These are phyloP conservation scores for Neurospora hispaniola DNA, from an alignment of 495 filamentous ascomycete species.

Conservation along the genomic window DNA sequence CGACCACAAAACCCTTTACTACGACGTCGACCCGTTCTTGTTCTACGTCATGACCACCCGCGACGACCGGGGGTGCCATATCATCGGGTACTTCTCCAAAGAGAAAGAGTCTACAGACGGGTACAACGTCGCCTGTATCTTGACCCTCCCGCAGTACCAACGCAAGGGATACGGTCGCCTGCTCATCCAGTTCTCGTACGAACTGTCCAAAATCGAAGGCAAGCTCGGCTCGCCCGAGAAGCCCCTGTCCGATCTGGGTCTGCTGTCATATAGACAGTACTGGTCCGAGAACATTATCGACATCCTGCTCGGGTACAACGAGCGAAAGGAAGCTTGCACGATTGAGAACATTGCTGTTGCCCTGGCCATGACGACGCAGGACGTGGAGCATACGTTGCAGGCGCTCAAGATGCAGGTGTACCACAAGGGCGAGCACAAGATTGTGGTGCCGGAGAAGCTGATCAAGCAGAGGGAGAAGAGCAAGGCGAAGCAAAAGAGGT, in stretches of 20 bases:
- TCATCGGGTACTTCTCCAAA: constrained; percentile 96
- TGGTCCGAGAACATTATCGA: constrained; percentile 93
- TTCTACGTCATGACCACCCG: constrained; percentile 97
- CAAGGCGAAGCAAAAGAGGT: constrained; percentile 58
- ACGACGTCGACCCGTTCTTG: constrained; percentile 95
- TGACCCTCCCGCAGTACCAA: constrained; percentile 92
- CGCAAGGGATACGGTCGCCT: constrained; percentile 86
- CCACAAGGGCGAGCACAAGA: constrained; percentile 87
- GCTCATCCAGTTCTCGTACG: constrained; percentile 95
- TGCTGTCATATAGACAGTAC: constrained; percentile 88
- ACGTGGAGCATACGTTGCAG: constrained; percentile 87
- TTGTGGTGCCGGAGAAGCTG: constrained; percentile 65
- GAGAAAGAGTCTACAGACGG: constrained; percentile 94
- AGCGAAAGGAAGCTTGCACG: constrained; percentile 54
- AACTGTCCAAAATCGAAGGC: constrained; percentile 87
- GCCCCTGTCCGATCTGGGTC: constrained; percentile 83
- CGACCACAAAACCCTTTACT: constrained; percentile 99
- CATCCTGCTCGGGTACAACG: constrained; percentile 54
- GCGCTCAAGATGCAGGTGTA: constrained; percentile 91
- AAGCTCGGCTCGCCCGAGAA: constrained; percentile 96
- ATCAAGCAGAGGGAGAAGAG: constrained; percentile 63
- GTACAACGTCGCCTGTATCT: constrained; percentile 96
- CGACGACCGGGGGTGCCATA: constrained; percentile 76
- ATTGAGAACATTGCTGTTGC: constrained; percentile 68
- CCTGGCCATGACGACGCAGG: constrained; percentile 90